Evolutionary conservation across 140 eudicot species (phyloP), one percentile per base, ranked within the genome.

Genomic region (Anethum foeniculum): DNA sequence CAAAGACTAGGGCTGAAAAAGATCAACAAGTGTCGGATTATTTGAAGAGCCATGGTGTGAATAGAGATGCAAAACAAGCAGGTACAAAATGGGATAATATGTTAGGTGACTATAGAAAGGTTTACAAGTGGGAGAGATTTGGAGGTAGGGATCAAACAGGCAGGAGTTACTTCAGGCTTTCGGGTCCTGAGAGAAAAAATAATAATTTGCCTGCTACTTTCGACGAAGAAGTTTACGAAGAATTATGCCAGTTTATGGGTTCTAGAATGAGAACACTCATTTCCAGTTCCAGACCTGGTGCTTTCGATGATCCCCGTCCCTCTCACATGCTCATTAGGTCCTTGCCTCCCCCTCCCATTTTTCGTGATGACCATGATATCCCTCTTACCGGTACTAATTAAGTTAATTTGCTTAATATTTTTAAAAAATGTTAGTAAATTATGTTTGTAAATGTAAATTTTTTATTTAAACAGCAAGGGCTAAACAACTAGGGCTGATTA

Each of bases 51-150:
- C 89, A 92, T 68, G 97, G 97, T 0, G 93, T 92, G 12, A 89
- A 83, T n/a, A 85, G 97, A 18, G 97, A 92, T 58, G 96, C 97
- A 0, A 92, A 92, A 71, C 90, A 93, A 0, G 96, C 97, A 0
- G 96, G 97, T 2, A 92, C 97, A 0, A 92, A 92, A 71, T 92
- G 97, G 97, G 97, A 92, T 27, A 92, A 92, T 77, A 90, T 92
- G 97, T 87, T 92, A 87, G 97, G 97, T 6, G 97, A 92, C 64
- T 92, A 88, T 52, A 74, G 97, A 64, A 92, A 88, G 77, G 96
- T 92, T 51, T 90, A 85, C 74, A 95, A 88, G 23, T 92, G 96
- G 96, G 96, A 92, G 73, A 84, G 93, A 80, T 91, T 89, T 6
- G 93, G 95, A 5, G 97, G 90, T 27, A 76, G 95, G 47, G 97